These are phyloP conservation scores for Aspergillus brunneoviolaceus DNA, from an alignment of 2,329 filamentous ascomycete genomes.

Conservation along the genomic window DNA sequence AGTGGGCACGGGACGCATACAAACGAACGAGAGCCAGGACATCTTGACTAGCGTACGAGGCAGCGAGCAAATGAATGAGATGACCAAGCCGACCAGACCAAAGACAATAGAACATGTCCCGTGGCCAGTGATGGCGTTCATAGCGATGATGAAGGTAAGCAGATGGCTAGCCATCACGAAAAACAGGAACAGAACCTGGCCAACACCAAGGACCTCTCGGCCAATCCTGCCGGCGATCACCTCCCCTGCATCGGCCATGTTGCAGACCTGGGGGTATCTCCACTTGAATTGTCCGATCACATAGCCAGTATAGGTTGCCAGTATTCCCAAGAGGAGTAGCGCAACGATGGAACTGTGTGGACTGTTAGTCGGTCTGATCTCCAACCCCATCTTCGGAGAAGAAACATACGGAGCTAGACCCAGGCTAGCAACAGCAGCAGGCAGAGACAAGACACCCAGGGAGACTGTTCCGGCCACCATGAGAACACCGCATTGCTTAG, in stretches of 20 bases:
- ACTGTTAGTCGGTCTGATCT: background rate
- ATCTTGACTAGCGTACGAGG: conserved; percentile 64
- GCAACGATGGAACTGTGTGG: conserved; percentile 41
- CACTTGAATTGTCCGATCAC: conserved; percentile 61
- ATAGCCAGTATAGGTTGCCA: conserved; percentile 62
- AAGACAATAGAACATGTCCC: conserved; percentile 65
- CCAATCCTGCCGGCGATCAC: conserved; percentile 61
- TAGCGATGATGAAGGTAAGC: conserved; percentile 67
- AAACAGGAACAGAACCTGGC: conserved; percentile 63
- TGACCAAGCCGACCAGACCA: conserved; percentile 57
- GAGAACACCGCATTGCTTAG: conserved; percentile 46
- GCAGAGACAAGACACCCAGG: conserved; percentile 57
- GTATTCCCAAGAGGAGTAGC: conserved; percentile 53
- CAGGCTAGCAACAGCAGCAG: conserved; percentile 52
- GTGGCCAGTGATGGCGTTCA: conserved; percentile 63
- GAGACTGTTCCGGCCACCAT: conserved; percentile 63
- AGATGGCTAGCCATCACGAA: conserved; percentile 73
- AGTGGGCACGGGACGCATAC: conserved; percentile 15
- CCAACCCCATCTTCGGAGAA: background rate
- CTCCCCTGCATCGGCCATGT: conserved; percentile 67
- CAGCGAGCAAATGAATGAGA: conserved; percentile 60
- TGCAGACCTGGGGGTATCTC: conserved; percentile 58
- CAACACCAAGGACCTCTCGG: conserved; percentile 61
- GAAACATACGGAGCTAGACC: conserved; percentile 52
- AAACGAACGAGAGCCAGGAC: conserved; percentile 61